Conservation (phyloP, 225 moss, liverwort and hornwort species). For the Climacium dendroides region DNA sequence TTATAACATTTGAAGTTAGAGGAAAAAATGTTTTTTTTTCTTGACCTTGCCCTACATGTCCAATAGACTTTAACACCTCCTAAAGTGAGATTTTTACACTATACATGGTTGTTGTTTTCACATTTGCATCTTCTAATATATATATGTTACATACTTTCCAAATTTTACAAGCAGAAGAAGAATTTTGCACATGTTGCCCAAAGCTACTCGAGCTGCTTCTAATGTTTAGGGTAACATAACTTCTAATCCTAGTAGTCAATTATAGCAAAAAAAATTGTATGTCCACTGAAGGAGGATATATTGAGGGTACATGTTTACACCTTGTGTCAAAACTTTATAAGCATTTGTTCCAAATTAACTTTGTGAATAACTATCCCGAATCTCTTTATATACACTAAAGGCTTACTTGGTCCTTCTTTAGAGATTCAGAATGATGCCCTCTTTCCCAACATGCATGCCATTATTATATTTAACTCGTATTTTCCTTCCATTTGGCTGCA, state of each 20-base stretch:
- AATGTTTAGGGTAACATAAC: too few species aligned
- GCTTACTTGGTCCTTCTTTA: neutral
- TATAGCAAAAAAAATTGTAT: neutral
- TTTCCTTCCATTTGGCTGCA: neutral
- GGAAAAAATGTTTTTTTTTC: too few species aligned
- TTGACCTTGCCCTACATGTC: fast-evolving
- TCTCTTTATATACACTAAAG: fast-evolving
- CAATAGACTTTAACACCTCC: neutral
- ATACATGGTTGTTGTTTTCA: neutral
- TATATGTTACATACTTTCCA: fast-evolving
- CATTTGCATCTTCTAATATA: neutral
- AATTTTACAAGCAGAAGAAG: neutral
- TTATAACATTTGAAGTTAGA: neutral
- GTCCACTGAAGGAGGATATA: fast-evolving
- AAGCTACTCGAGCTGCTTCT: fast-evolving
- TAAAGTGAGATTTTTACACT: neutral
- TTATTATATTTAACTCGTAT: neutral
- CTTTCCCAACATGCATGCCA: fast-evolving
- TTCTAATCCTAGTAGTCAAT: fast-evolving
- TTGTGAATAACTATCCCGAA: fast-evolving
- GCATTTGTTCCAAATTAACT: fast-evolving
- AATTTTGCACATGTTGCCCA: fast-evolving
- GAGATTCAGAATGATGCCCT: neutral
- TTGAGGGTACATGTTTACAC: neutral
- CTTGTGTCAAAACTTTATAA: neutral